phyloP scores from a whole-genome alignment of 2,329 filamentous ascomycete species.

The Ascochyta viciae-villosae region DNA sequence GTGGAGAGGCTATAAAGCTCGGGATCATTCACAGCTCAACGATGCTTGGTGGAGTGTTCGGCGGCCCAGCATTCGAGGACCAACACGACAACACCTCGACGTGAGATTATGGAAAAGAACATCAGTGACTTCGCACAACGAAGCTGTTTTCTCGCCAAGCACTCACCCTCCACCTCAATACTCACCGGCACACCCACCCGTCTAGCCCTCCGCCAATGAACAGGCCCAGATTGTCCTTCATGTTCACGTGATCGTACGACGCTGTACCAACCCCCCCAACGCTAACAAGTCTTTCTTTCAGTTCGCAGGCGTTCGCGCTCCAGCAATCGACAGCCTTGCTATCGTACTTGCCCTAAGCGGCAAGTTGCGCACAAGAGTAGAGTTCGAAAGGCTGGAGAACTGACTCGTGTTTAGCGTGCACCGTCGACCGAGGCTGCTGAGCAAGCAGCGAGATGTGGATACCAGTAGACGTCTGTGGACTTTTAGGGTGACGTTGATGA shows the following conservation, averaged over 20 bases:
- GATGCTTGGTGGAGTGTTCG: not conserved
- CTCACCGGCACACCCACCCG: not conserved
- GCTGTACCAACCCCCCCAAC: constrained; percentile 20
- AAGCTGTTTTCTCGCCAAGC: not conserved
- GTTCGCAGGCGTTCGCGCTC: constrained; percentile 40
- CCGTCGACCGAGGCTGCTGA: constrained; percentile 1
- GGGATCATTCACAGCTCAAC: not conserved
- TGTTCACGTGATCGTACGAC: constrained; percentile 24
- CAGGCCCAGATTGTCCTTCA: not conserved
- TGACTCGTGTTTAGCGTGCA: constrained; percentile 1
- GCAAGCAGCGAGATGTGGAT: not conserved
- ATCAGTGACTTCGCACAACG: not conserved
- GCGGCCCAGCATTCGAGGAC: not conserved
- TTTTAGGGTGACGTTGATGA: not conserved
- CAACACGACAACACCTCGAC: not conserved
- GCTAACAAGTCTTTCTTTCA: constrained; percentile 20
- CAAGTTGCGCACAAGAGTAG: constrained; percentile 20
- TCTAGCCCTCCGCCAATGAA: not conserved
- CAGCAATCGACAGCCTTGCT: constrained; percentile 37
- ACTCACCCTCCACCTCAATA: not conserved
- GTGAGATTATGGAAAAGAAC: not conserved
- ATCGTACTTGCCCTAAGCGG: constrained; percentile 31
- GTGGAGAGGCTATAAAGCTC: not conserved
- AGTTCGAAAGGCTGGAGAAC: not conserved
- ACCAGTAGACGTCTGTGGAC: not conserved